Base-by-base conservation (phyloP, 1,284 basidiomycete genomes). In the Amylostereum areolatum region DNA sequence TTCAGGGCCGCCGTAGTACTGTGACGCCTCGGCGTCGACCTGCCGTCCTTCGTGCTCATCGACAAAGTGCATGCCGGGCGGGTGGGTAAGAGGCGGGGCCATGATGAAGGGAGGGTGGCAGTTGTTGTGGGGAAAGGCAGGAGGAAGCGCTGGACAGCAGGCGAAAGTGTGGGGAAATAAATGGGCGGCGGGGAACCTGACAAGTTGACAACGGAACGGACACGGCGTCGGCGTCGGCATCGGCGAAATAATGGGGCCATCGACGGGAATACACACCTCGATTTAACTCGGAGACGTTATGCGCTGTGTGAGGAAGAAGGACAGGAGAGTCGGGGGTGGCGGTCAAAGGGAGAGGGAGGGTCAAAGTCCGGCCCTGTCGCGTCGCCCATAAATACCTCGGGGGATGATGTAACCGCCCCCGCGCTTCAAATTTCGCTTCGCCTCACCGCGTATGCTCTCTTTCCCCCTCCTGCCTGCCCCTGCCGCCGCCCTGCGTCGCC, bases 1-100 rank as follows among this genome's bases (percentile, higher is more conserved):
- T 58, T 92, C 85, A 46, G 75, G 77, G 30, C 81, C 81, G 42
- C 87, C 88, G 59, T 94, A 94, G 70, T 93, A 94, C 11, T 81
- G 79, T n/a, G 81, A 74, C 6, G 91, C 81, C 51, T 93, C 88
- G 51, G 75, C 75, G 59, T 89, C 72, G 52, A 79, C 74, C 1
- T 79, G 72, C 33, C 73, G 68, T 29, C 72, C 67, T 18, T 69
- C 65, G 30, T 70, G 69, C 49, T 89, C 85, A 56, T 88, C 87
- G 57, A 83, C 64, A 59, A 89, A 89, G 52, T 72, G 72, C 44
- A 85, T 78, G 51, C 75, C 74, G 10, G 83, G 58, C 0, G 86
- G 85, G 57, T 86, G 84, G 51, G 60, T 53, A 40, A 71, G 54
- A 30, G 63, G 48, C 24, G 70, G 66, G 3, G 69, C 63, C 69